Evolutionary conservation across 2,329 filamentous ascomycete genomes (phyloP).

Genomic region (Fusarium xylarioides): DNA sequence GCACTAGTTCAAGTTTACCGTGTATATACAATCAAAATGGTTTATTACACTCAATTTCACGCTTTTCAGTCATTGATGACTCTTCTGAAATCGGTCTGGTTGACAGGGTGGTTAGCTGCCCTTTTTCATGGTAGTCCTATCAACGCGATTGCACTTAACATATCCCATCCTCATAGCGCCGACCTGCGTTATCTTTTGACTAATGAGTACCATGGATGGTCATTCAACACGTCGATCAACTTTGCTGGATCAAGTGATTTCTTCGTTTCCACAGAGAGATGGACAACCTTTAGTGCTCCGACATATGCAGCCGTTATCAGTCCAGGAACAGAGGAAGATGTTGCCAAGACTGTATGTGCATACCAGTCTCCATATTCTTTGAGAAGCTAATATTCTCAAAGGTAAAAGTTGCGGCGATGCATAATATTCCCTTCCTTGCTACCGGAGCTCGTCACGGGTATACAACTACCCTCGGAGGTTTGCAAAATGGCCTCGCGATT

Average conservation of each 20-base stretch:
- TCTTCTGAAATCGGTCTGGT: background rate
- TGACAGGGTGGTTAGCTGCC: rapidly evolving
- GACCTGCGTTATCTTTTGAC: background rate
- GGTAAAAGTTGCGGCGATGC: background rate
- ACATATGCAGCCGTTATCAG: background rate
- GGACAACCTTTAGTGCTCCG: background rate
- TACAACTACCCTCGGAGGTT: background rate
- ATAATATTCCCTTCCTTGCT: background rate
- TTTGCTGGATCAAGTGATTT: background rate
- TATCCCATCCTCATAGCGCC: background rate
- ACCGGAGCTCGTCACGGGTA: background rate
- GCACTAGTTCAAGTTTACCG: rapidly evolving
- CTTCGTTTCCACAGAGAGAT: background rate
- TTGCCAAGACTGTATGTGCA: rapidly evolving
- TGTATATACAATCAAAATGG: background rate
- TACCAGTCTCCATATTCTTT: rapidly evolving
- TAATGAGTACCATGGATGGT: background rate
- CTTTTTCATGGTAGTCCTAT: background rate
- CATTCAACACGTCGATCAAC: background rate
- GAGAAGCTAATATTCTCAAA: rapidly evolving
- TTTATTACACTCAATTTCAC: rapidly evolving
- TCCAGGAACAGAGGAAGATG: background rate
- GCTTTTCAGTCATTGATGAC: background rate
- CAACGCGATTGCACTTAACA: background rate
- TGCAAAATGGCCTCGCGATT: rapidly evolving